Base-by-base conservation (phyloP, 805 yeast genomes). In the Wickerhamiella australiensis region DNA sequence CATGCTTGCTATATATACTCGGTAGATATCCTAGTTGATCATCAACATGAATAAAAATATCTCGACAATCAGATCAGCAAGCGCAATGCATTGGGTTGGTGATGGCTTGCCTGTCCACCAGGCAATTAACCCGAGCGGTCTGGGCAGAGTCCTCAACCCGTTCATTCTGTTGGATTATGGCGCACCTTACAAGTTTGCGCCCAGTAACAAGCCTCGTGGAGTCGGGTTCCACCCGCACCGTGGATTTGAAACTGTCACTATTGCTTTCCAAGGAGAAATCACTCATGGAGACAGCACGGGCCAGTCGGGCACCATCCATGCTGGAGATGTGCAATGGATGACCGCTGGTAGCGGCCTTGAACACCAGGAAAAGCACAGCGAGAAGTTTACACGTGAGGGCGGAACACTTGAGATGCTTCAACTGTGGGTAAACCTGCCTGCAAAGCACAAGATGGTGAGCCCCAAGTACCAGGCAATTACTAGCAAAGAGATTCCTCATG, bases 271-370 rank as follows among this genome's bases (percentile, higher is more conserved):
- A 44, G 90, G 90, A 35, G 76, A 74, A 55, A 67, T 83, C 65
- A 82, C 85, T 4, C 94, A 83, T 61, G 87, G 82, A 61, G 96
- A 87, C 63, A 85, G 86, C 66, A 83, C 94, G 1, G 95, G 95
- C 1, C 68, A 82, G n/a, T 72, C 75, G 48, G 95, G 95, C 50
- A 71, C 84, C 7, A 67, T 87, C 48, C 72, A 75, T 53, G 77
- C 85, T 6, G 95, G 95, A 51, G 96, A 86, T 62, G 69, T 87
- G 56, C 96, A 86, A 64, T 85, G 86, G 64, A 86, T 86, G 95
- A 86, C 95, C 23, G 95, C 95, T 4, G 95, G 95, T 52, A 75
- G 74, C 57, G 96, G 94, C 46, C 77, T 85, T 33, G 83, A 83
- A 49, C 96, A 85, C 63, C 75, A 86, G 2, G 95, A 86, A 61